Base-by-base conservation (phyloP, 106 monocot species). In the Apostasia shenzhenica region DNA sequence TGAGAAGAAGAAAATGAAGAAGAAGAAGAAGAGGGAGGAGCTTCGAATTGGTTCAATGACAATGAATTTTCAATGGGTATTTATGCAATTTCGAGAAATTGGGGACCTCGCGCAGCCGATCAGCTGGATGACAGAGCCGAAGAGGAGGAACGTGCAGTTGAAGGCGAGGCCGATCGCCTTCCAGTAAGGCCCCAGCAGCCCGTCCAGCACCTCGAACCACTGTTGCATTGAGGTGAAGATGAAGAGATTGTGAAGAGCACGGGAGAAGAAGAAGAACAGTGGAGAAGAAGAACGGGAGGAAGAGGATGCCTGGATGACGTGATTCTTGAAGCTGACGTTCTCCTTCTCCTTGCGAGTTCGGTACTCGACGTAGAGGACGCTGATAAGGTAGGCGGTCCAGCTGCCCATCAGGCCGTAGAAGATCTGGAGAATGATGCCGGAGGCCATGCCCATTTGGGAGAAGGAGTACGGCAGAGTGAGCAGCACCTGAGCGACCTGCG, bases 141-240 rank as follows among this genome's bases (percentile, higher is more conserved):
- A 87, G 68, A 87, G 87, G 66, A 87, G 87, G 83, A 87, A 87
- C 64, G 87, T 87, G 42, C 87, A 87, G 78, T 87, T 87, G 81
- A 87, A 87, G 48, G 81, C 87, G 11, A 87, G 87, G 13, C 88
- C 88, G 42, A 69, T 7, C 26, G 88, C 88, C 54, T 88, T 88
- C 88, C 88, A 88, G 70, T 81, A 84, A 1, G 88, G 88, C 53
- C 88, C 88, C 39, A 88, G 78, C 59, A 88, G 78, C 46, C 88
- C 88, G 55, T 88, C 88, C 75, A 88, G 67, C 51, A 88, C 88
- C 70, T 88, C 88, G 53, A 88, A 88, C 88, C 88, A 88, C 87
- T 88, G 73, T 48, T 49, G 48, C 48, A 65, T 65, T 26, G n/a
- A 50, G 8, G 4, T 50, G 4, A 50, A 50, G 4, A 0, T 50